phyloP scores from a whole-genome alignment of 345 rosid species.

The Salix arbutifolia region DNA sequence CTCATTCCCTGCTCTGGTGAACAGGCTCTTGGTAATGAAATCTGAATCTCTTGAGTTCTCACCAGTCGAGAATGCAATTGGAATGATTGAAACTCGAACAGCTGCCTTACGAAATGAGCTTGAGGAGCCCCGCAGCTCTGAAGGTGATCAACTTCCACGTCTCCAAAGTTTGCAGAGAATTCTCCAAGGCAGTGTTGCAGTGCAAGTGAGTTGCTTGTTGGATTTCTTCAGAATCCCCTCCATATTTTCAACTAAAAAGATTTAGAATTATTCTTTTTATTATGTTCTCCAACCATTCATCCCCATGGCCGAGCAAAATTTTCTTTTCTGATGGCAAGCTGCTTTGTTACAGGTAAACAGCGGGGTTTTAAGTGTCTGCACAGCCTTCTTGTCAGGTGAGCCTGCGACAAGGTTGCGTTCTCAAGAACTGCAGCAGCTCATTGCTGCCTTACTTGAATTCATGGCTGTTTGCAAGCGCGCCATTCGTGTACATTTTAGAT shows the following conservation, averaged over 20 bases:
- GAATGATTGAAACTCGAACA: slow-evolving; percentile 98
- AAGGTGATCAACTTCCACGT: slow-evolving; percentile 94
- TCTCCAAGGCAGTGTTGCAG: slow-evolving; percentile 99
- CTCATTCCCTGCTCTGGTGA: slow-evolving; percentile 94
- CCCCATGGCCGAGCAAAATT: neutral
- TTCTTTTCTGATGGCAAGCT: neutral
- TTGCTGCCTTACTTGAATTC: slow-evolving; percentile 94
- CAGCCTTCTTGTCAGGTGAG: slow-evolving; percentile 96
- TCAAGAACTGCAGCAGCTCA: slow-evolving; percentile 94
- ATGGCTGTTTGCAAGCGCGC: slow-evolving; percentile 99
- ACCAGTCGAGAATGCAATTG: slow-evolving; percentile 97
- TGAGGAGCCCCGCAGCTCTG: slow-evolving; percentile 98
- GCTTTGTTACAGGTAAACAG: slow-evolving; percentile 76
- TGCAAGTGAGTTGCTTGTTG: slow-evolving; percentile 52
- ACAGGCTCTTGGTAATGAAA: slow-evolving; percentile 78
- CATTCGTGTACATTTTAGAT: slow-evolving; percentile 82
- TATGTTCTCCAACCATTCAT: neutral
- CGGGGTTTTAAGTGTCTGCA: slow-evolving; percentile 96
- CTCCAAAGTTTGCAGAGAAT: slow-evolving; percentile 96
- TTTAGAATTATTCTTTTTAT: neutral
- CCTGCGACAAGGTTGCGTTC: slow-evolving; percentile 95
- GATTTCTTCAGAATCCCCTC: neutral
- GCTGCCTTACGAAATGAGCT: slow-evolving; percentile 89
- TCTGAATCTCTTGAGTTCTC: slow-evolving; percentile 98
- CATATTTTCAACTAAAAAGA: neutral